Evolutionary conservation across 225 moss, liverwort and hornwort genomes (phyloP), one percentile per base, ranked within the genome.

Genomic region (Sphagnum tenellum): DNA sequence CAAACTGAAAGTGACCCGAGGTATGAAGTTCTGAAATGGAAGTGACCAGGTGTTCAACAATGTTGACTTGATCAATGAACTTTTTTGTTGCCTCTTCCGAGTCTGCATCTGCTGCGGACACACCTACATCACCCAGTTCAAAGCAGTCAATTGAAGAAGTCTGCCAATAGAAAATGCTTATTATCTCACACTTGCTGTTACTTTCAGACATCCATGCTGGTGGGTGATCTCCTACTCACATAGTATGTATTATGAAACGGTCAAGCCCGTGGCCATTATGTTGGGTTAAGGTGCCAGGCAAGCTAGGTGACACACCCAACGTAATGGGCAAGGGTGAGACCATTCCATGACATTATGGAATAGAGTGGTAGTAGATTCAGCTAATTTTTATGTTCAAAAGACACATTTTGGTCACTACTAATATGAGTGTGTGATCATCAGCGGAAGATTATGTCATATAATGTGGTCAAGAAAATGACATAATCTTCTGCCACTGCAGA

Each of bases 1-100:
- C 78, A 56, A 66, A 79, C 4, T 45, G 68, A 63, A 85, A 81
- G 60, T 85, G 85, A 62, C 85, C 85, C 46, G 81, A 85, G 6
- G 73, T 66, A 73, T 81, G 82, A 46, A 85, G 78, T 64, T 78
- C 78, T 44, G 78, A 74, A 47, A 81, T 78, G 44, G 73, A 76
- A 48, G 64, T 70, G 50, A 85, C 78, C 12, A 85, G 78, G 8
- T 71, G 69, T 78, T 85, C 81, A 67, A 81, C 85, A 47, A 81
- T 69, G 56, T 85, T 78, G 54, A 85, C 81, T 78, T 81, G 81
- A 44, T 79, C 69, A n/a, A 85, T 81, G 67, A 85, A 85, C 64
- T 74, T 68, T 47, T 44, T 60, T 12, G 68, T 81, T 29, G 73
- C 71, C 67, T 76, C 75, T 64, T 78, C 78, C 29, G 29, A 29